Evolutionary conservation across 2,329 filamentous ascomycete species (phyloP).

Genomic region (Clarireedia hainanense): DNA sequence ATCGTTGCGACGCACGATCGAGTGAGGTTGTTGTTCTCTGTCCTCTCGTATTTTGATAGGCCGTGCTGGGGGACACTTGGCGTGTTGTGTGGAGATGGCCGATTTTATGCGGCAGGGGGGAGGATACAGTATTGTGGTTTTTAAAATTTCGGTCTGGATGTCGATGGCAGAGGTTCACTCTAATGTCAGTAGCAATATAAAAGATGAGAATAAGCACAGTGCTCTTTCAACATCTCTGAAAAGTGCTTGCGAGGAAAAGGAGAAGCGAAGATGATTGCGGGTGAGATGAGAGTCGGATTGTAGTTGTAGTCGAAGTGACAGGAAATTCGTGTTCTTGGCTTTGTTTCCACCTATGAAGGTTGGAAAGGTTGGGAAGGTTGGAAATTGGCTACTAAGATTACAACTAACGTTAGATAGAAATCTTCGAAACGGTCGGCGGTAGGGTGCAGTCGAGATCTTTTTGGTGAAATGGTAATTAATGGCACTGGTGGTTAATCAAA

Average conservation of each 20-base stretch:
- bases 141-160: no score
- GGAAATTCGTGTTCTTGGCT: constrained; percentile 9
- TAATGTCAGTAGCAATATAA: neutral
- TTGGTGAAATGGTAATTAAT: no score
- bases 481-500: neutral
- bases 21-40: constrained; percentile 7
- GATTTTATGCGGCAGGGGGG: neutral
- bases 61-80: constrained; percentile 8
- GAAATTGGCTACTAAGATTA: no score
- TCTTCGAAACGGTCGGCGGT: no score
- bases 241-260: neutral
- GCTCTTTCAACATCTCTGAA: neutral
- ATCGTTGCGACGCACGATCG: constrained; percentile 2
- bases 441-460: no score
- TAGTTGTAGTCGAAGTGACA: neutral
- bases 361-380: neutral
- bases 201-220: no score
- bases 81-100: constrained; percentile 6
- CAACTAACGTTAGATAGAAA: no score
- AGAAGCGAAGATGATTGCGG: neutral
- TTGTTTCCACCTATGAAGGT: neutral
- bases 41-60: constrained; percentile 7
- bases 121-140: no score
- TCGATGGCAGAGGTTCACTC: no score
- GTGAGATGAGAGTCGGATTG: neutral